Evolutionary conservation across 169 alveolate genomes (phyloP), one percentile per base, ranked within the genome.

Genomic region (Cryptosporidium sp.): DNA sequence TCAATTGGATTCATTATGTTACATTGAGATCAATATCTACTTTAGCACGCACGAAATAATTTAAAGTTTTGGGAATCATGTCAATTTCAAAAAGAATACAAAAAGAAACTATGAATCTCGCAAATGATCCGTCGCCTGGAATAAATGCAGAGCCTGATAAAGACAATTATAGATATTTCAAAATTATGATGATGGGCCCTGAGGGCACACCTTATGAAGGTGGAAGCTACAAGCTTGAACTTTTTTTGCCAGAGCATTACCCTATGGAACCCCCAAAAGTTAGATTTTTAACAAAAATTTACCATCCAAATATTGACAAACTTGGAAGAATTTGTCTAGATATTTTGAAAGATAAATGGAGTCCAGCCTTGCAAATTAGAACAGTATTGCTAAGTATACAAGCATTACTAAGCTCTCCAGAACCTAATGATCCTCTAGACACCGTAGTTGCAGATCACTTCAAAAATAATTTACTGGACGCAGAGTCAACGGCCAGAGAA

Each of bases 191-290:
- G 95, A 92, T 94, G 35, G 99, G 99, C 2, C 99, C 99, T 18
- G 96, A 94, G 16, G 97, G 98, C 44, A 97, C 99, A 7, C 99
- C 99, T 56, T 98, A 97, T 94, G 99, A 97, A 91, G 99, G 99
- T 92, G 99, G 99, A 10, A 94, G 94, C 51, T 98, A 97, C 94
- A 95, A 94, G 69, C 95, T 97, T 70, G 99, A 97, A 91, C 94
- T 98, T 86, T 97, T 96, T 85, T 95, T 98, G 73, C 99, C 99
- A 18, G 99, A 97, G 69, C 98, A 97, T 84, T 98, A 98, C 87
- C 99, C 99, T n/a, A 98, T 97, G 99, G 98, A 96, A 85, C 99
- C 99, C 7, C 99, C 99, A 8, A 97, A 98, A 91, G 98, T 97
- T 52, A 96, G 99, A 52, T 97, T 98, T 92, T 95, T 95, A 70